Evolutionary conservation across 805 yeast species (phyloP).

Genomic region (Alloascoidea hylecoeti): DNA sequence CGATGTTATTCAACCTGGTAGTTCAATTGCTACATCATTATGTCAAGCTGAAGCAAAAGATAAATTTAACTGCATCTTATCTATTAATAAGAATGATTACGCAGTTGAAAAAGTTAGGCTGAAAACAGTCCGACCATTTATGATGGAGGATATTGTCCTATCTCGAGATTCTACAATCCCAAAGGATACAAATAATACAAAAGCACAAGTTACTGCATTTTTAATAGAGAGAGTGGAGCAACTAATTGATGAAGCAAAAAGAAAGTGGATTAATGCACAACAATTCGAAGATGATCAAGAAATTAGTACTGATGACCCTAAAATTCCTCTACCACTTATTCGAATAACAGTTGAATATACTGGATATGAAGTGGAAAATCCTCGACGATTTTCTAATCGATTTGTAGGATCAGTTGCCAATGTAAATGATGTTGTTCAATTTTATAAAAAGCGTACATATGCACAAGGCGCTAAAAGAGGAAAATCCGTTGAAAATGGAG

Average conservation of each 20-base stretch:
- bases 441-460: slow-evolving; percentile 29
- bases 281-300: slow-evolving; percentile 8
- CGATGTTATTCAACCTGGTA: slow-evolving; percentile 81
- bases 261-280: slow-evolving; percentile 26
- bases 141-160: slow-evolving; percentile 51
- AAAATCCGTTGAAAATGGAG: slow-evolving; percentile 6
- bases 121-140: slow-evolving; percentile 70
- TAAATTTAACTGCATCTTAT: slow-evolving; percentile 63
- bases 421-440: slow-evolving; percentile 70
- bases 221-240: slow-evolving; percentile 50
- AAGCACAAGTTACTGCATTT: slow-evolving; percentile 43
- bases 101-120: slow-evolving; percentile 46
- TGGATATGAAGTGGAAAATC: slow-evolving; percentile 85
- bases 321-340: slow-evolving; percentile 69
- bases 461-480: slow-evolving; percentile 6
- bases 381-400: slow-evolving; percentile 75
- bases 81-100: slow-evolving; percentile 42
- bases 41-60: slow-evolving; percentile 71
- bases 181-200: slow-evolving; percentile 45
- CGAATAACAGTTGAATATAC: slow-evolving; percentile 78
- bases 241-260: slow-evolving; percentile 45
- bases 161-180: slow-evolving; percentile 31
- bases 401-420: slow-evolving; percentile 90
- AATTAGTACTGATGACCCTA: slow-evolving; percentile 15
- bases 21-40: slow-evolving; percentile 84